Evolutionary conservation across 805 yeast species (phyloP).

Genomic region (Brettanomyces sp.): DNA sequence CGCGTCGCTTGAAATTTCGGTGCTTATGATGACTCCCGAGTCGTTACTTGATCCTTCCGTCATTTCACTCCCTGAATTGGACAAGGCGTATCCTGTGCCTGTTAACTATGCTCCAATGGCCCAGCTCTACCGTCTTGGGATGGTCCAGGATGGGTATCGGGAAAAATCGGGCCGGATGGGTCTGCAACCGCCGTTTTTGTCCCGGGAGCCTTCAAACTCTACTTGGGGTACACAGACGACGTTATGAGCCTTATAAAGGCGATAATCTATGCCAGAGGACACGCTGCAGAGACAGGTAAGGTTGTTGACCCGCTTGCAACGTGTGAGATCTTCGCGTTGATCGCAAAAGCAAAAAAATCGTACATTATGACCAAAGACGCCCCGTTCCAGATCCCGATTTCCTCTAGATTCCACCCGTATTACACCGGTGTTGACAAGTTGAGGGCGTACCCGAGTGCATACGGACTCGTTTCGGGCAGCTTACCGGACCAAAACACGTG

Average conservation of each 20-base stretch:
- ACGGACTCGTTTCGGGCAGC: constrained; percentile 7
- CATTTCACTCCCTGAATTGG: constrained; percentile 34
- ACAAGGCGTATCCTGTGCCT: constrained; percentile 21
- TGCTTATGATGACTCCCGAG: constrained; percentile 47
- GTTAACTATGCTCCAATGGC: constrained; percentile 17
- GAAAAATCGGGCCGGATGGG: constrained; percentile 4
- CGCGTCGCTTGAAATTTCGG: constrained; percentile 42
- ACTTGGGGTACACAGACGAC: constrained; percentile 22
- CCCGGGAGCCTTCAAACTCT: constrained; percentile 17
- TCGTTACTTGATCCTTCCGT: not conserved
- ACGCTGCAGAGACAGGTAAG: not conserved
- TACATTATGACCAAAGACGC: constrained; percentile 13
- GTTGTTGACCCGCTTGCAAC: constrained; percentile 9
- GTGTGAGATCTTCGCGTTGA: constrained; percentile 12
- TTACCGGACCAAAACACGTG: constrained; percentile 4
- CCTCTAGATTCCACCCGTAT: constrained; percentile 20
- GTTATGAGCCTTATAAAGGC: constrained; percentile 16
- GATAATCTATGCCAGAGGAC: constrained; percentile 10
- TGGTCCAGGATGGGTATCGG: constrained; percentile 16
- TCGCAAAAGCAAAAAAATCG: constrained; percentile 16
- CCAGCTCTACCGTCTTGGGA: constrained; percentile 16
- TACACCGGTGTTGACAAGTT: constrained; percentile 18
- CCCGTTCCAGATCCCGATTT: constrained; percentile 16
- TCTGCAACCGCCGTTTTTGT: not conserved
- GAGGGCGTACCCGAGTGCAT: constrained; percentile 11